Evolutionary conservation across 305 asterid species (phyloP).

Genomic region (Plantago coronopus): DNA sequence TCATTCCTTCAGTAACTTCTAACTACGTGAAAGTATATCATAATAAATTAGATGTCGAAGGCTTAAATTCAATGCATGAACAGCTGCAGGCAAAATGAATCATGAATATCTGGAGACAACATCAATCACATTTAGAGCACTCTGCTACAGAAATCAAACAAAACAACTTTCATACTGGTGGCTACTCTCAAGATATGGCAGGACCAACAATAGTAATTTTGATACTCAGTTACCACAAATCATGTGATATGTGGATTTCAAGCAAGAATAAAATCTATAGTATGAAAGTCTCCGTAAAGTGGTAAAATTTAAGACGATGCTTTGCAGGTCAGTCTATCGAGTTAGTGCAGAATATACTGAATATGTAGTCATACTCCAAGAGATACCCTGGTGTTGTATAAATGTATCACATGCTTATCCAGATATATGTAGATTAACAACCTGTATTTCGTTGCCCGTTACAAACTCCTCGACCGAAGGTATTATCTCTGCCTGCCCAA

Average conservation of each 20-base stretch:
- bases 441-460: conserved; percentile 77
- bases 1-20: too few species aligned
- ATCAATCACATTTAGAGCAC: neutral
- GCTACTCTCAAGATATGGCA: too few species aligned
- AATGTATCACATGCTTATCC: neutral
- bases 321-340: conserved; percentile 9
- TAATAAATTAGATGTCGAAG: too few species aligned
- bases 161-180: too few species aligned
- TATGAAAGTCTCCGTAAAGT: neutral
- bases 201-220: neutral
- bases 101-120: neutral
- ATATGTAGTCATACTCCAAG: conserved; percentile 9
- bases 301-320: neutral
- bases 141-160: too few species aligned
- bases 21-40: too few species aligned
- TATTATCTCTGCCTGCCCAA: conserved; percentile 82
- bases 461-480: conserved; percentile 78
- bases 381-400: neutral
- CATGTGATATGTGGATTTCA: neutral
- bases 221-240: conserved; percentile 6
- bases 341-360: conserved; percentile 5
- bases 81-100: neutral
- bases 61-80: too few species aligned
- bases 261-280: neutral
- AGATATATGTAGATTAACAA: conserved; percentile 23